phyloP scores from a whole-genome alignment of 768 basidiomycete genomes.

The Suillus paluster region DNA sequence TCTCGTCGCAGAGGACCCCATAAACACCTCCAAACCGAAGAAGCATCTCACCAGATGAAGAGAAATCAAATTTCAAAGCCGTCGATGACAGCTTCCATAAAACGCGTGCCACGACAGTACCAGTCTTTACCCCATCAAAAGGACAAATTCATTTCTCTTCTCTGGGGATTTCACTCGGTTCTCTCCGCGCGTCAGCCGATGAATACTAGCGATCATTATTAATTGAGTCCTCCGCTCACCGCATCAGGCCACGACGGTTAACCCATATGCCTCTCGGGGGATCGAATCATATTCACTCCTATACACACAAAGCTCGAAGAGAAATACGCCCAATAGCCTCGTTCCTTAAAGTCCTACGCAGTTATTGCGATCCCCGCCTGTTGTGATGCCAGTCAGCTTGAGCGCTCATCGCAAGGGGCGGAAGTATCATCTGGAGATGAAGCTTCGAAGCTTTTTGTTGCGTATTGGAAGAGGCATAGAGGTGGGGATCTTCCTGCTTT shows the following conservation, averaged over 20 bases:
- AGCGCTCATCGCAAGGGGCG: conserved; percentile 7
- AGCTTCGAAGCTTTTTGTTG: conserved; percentile 3
- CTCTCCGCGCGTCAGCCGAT: conserved; percentile 7
- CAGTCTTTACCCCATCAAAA: neutral
- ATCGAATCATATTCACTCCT: neutral
- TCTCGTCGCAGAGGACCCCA: neutral
- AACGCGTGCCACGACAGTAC: neutral
- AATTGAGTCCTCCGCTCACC: neutral
- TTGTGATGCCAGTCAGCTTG: conserved; percentile 10
- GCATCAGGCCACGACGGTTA: conserved; percentile 3
- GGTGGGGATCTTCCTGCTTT: neutral
- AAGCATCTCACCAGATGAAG: neutral
- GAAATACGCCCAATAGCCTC: conserved; percentile 6
- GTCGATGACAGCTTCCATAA: neutral
- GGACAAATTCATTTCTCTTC: neutral
- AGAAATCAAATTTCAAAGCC: neutral
- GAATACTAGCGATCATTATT: conserved; percentile 5
- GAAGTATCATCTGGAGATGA: neutral
- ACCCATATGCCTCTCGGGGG: conserved; percentile 6
- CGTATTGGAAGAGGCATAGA: conserved; percentile 1
- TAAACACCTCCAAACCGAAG: neutral
- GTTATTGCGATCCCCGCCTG: too few relatives aligned
- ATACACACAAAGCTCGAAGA: neutral
- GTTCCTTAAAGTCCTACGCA: conserved; percentile 4
- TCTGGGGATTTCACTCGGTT: conserved; percentile 1